These are phyloP conservation scores for Cyanidioschyzon merolae DNA, from an alignment of 23 red algal species.

Conservation along the genomic window DNA sequence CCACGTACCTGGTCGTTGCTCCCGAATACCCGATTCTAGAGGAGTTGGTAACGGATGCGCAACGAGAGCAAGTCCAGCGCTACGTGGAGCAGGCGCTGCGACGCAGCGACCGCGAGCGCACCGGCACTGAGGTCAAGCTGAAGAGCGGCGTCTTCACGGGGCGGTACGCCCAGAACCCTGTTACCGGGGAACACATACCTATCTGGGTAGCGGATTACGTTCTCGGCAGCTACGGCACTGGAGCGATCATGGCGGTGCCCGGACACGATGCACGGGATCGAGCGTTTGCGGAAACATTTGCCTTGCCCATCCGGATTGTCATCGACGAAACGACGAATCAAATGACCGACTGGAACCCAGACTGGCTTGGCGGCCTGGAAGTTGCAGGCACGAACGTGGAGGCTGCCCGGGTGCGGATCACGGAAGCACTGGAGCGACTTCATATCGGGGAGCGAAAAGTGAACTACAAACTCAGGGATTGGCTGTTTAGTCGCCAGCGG, in stretches of 20 bases:
- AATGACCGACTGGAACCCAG: neutral
- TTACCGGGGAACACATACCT: constrained; percentile 59
- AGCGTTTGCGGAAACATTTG: constrained; percentile 64
- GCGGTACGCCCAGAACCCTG: constrained; percentile 50
- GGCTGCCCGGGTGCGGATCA: constrained; percentile 38
- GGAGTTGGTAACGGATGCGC: constrained; percentile 23
- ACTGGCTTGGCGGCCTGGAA: constrained; percentile 32
- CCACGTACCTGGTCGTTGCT: constrained; percentile 70
- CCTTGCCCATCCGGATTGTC: constrained; percentile 32
- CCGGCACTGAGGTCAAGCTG: constrained; percentile 35
- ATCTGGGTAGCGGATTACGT: constrained; percentile 97
- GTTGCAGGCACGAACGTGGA: constrained; percentile 39
- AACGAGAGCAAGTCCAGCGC: constrained; percentile 32
- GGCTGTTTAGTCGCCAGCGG: constrained; percentile 93
- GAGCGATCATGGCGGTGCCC: constrained; percentile 95
- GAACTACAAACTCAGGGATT: constrained; percentile 95
- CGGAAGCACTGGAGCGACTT: constrained; percentile 41
- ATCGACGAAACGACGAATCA: neutral
- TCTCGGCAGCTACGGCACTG: constrained; percentile 77
- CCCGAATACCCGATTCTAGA: constrained; percentile 59
- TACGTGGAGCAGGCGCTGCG: constrained; percentile 45
- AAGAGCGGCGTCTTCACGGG: constrained; percentile 94
- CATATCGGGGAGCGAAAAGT: constrained; percentile 29
- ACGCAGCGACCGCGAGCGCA: constrained; percentile 69
- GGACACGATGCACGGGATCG: constrained; percentile 75